Evolutionary conservation across 169 alveolate species (phyloP), one percentile per base, ranked within the genome.

Genomic region (Haemoproteus tartakovskyi): DNA sequence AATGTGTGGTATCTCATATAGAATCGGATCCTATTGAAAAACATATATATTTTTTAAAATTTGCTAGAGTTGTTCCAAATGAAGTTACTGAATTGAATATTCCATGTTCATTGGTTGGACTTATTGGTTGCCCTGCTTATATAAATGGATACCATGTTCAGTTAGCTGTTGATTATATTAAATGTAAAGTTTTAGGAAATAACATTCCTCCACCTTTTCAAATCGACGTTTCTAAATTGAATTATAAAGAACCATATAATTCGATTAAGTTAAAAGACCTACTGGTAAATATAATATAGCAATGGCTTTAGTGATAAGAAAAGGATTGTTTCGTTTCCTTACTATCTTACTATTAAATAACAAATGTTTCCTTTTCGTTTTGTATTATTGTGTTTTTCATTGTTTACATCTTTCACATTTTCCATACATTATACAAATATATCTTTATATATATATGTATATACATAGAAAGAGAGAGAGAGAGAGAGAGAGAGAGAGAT

Each of bases 51-150:
- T 91, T 91, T 41, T 79, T 91, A n/a, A 83, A 78, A 57, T 88
- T 91, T 33, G 85, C 79, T 27, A 80, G 95, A 29, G 95, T 90
- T 46, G 89, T 83, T 11, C 85, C 79, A n/a, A 93, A 94, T 38
- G 45, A 80, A 21, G 78, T 91, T 19, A 78, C 91, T 8, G 90
- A 85, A 62, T 84, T 91, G 26, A 81, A 88, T 45, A 70, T 91
- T 16, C 95, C 95, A 5, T 79, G 91, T 14, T 83, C 90, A 27
- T 47, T 91, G 38, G 85, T 88, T 11, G 95, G 95, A 3, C 86
- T 91, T 18, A 62, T 91, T 61, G 95, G 92, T n/a, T 91, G 92
- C 36, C 95, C 95, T 5, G 95, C 95, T 3, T 91, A 91, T 57
- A 67, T 87, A 12, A 85, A 82, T 78, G 95, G 95, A 8, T 91